phyloP scores from a whole-genome alignment of 257 asterid genomes.

The Scutellaria minor region DNA sequence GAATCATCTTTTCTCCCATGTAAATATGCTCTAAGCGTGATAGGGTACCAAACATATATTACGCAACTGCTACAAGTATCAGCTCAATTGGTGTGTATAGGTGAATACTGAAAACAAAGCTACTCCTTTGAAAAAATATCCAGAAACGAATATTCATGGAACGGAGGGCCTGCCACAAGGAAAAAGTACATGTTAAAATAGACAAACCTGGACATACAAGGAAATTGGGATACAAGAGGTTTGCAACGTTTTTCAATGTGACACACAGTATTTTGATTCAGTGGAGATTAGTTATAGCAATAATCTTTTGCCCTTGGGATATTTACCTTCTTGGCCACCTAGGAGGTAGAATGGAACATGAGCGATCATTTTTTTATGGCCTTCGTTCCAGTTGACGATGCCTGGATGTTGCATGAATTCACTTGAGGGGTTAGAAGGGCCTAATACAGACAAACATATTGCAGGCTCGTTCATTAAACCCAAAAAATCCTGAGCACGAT shows the following conservation, averaged over 20 bases:
- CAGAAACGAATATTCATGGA: constrained; percentile 71
- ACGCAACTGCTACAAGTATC: constrained; percentile 1
- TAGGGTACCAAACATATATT: background rate
- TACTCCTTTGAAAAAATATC: constrained; percentile 69
- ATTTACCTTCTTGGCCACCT: constrained; percentile 80
- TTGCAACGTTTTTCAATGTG: background rate
- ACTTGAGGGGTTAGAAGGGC: constrained; percentile 63
- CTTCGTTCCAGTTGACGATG: constrained; percentile 80
- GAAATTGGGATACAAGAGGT: background rate
- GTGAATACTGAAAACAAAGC: constrained; percentile 28
- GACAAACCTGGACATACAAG: background rate
- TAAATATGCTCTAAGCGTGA: background rate
- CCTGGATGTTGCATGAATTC: constrained; percentile 65
- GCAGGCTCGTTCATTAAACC: constrained; percentile 93
- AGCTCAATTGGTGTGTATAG: background rate
- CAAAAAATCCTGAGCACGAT: constrained; percentile 84
- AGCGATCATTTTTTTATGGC: constrained; percentile 70
- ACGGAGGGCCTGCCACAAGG: constrained; percentile 69
- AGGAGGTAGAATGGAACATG: constrained; percentile 82
- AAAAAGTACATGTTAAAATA: constrained; percentile 4
- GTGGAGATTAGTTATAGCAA: constrained; percentile 8
- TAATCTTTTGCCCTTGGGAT: background rate
- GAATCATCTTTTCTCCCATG: constrained; percentile 29
- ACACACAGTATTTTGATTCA: background rate
- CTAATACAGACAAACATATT: constrained; percentile 80